Conservation (phyloP, 164 flowering plant genomes). For the Tinospora cordifolia region DNA sequence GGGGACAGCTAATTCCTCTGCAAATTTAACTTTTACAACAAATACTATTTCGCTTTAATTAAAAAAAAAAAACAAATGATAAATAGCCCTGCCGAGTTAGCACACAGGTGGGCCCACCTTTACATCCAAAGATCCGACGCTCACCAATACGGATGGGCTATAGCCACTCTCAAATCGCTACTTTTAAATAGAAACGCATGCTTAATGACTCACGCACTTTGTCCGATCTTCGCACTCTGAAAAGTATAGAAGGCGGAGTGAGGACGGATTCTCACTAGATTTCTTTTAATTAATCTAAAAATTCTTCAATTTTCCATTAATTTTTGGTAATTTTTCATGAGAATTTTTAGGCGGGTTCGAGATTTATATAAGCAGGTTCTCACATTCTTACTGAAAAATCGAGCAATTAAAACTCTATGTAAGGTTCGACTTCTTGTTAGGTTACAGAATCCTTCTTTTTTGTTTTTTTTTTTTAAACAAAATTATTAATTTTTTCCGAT, state of each 20-base stretch:
- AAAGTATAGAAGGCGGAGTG: neutral
- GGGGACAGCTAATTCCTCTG: neutral
- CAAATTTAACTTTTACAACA: no score
- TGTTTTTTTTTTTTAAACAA: neutral
- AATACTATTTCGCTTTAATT: no score
- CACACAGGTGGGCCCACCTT: neutral
- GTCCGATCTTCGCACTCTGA: neutral
- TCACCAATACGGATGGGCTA: no score
- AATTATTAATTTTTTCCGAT: conserved; percentile 15
- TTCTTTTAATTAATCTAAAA: neutral
- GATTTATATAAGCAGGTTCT: conserved; percentile 8
- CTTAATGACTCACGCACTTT: neutral
- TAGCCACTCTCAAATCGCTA: conserved; percentile 16
- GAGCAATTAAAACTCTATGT: conserved; percentile 2
- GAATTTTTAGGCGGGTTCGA: conserved; percentile 4
- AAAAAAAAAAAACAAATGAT: no score
- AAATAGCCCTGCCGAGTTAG: no score
- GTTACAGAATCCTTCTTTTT: conserved; percentile 6
- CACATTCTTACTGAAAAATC: conserved; percentile 4
- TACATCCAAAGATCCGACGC: conserved; percentile 14
- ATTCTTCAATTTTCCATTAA: neutral
- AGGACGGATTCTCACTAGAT: neutral
- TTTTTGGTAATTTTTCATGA: neutral
- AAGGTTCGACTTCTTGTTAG: conserved; percentile 1
- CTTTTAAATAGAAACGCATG: conserved; percentile 5